Percentiles rank a stretch among this genome's conserved stretches.
These are phyloP conservation scores for Euphorbia celastroides DNA, from an alignment of 441 rosid genomes.

Conservation along the genomic window DNA sequence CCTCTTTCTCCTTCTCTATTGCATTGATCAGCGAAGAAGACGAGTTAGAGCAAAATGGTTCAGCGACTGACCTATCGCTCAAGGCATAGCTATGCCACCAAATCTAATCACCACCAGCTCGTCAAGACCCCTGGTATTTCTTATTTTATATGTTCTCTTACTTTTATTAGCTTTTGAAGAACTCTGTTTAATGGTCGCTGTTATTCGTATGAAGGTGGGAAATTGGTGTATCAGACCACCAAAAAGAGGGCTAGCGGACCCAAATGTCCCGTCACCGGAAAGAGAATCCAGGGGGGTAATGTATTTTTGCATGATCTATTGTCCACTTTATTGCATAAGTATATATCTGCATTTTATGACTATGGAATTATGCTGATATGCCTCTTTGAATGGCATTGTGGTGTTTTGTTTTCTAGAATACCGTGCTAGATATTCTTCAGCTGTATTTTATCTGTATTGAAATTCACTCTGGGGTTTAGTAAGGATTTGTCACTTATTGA, in stretches of 20 bases:
- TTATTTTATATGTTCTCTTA: background rate
- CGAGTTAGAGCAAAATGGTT: constrained; percentile 48
- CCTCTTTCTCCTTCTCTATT: background rate
- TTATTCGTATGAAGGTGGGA: constrained; percentile 48
- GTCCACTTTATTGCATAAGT: background rate
- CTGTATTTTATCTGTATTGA: background rate
- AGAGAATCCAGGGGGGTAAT: constrained; percentile 89
- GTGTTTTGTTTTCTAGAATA: background rate
- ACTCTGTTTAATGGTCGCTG: background rate
- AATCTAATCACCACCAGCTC: constrained; percentile 76
- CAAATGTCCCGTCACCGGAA: constrained; percentile 80
- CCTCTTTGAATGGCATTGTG: no score
- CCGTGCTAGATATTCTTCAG: background rate
- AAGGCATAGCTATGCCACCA: constrained; percentile 90
- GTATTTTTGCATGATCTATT: constrained; percentile 15
- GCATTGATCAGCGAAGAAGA: background rate
- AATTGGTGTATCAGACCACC: constrained; percentile 73
- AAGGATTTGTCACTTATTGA: no score
- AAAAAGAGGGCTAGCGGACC: constrained; percentile 89
- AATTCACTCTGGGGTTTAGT: background rate
- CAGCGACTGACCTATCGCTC: constrained; percentile 76
- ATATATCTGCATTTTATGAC: background rate
- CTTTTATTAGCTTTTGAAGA: background rate
- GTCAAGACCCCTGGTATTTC: constrained; percentile 82
- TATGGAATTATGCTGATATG: background rate